Evolutionary conservation across 2,329 filamentous ascomycete species (phyloP).

Genomic region (Sarocladiaceae sp.): DNA sequence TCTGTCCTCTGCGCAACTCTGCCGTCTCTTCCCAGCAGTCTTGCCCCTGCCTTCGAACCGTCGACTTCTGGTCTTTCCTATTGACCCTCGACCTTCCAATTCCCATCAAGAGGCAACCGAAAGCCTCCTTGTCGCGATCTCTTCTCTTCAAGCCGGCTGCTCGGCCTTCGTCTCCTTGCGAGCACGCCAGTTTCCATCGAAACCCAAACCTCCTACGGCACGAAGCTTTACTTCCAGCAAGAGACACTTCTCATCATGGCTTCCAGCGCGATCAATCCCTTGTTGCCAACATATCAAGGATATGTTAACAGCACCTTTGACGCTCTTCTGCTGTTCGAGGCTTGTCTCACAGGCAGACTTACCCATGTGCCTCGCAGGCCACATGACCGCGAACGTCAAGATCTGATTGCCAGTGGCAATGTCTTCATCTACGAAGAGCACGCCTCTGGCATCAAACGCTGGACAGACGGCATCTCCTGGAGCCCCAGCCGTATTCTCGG

Average conservation of each 20-base stretch:
- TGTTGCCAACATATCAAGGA: conserved; percentile 11
- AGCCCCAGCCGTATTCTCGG: conserved; percentile 80
- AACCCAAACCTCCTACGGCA: neutral
- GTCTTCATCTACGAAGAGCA: conserved; percentile 92
- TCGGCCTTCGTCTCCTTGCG: too few relatives aligned
- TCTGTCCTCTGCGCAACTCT: too few relatives aligned
- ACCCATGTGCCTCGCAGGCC: conserved; percentile 76
- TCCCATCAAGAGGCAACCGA: too few relatives aligned
- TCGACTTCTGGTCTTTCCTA: too few relatives aligned
- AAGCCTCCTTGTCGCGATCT: too few relatives aligned
- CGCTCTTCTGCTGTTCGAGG: conserved; percentile 75
- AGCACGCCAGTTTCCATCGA: too few relatives aligned
- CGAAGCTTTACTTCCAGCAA: neutral
- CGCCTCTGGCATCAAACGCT: conserved; percentile 84
- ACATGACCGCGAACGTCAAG: conserved; percentile 73
- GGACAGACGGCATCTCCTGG: conserved; percentile 90
- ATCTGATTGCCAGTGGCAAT: conserved; percentile 75
- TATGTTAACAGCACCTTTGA: conserved; percentile 34
- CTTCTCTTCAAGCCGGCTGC: too few relatives aligned
- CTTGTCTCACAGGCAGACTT: conserved; percentile 62
- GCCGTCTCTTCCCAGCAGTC: too few relatives aligned
- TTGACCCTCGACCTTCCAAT: too few relatives aligned
- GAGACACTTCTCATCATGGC: neutral
- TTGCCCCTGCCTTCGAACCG: too few relatives aligned
- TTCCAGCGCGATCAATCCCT: conserved; percentile 3